Conservation (phyloP, 208 protist genomes). For the Paratrypanosoma confusum region DNA sequence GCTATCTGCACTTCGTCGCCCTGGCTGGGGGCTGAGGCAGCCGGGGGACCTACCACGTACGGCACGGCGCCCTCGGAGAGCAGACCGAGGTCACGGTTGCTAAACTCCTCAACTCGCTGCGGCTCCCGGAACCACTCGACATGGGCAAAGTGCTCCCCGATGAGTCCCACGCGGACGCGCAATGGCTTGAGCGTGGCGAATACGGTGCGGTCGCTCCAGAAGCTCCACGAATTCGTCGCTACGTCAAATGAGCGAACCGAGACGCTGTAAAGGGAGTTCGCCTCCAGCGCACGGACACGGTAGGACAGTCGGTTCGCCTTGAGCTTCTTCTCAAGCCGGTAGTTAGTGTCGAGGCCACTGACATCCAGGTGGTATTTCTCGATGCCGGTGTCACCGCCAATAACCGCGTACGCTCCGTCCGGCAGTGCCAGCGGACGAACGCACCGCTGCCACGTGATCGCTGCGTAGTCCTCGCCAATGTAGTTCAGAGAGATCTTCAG, state of each 20-base stretch:
- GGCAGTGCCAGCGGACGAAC: constrained; percentile 33
- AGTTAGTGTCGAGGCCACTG: constrained; percentile 39
- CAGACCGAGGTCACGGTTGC: not conserved
- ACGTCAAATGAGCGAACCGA: constrained; percentile 55
- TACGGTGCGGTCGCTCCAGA: constrained; percentile 58
- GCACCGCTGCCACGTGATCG: constrained; percentile 56
- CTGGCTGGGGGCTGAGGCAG: too few relatives aligned
- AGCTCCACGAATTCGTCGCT: constrained; percentile 27
- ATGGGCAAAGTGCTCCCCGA: constrained; percentile 68
- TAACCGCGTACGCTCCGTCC: constrained; percentile 46
- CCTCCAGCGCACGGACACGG: constrained; percentile 60
- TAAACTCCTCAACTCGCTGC: constrained; percentile 49
- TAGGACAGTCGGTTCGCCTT: constrained; percentile 59
- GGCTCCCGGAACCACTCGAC: constrained; percentile 61
- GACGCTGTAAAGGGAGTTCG: constrained; percentile 66
- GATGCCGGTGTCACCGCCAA: constrained; percentile 27
- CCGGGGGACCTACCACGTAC: too few relatives aligned
- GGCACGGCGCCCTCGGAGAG: constrained; percentile 2
- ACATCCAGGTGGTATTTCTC: constrained; percentile 78
- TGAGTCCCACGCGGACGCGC: constrained; percentile 20
- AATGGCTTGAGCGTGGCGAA: constrained; percentile 83
- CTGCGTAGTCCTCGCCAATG: constrained; percentile 78
- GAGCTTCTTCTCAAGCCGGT: constrained; percentile 61
- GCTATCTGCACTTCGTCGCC: constrained; percentile 17
- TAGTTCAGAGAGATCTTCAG: constrained; percentile 41